Evolutionary conservation across 2,329 filamentous ascomycete genomes (phyloP), one percentile per base, ranked within the genome.

Genomic region (Fusarium equiseti): DNA sequence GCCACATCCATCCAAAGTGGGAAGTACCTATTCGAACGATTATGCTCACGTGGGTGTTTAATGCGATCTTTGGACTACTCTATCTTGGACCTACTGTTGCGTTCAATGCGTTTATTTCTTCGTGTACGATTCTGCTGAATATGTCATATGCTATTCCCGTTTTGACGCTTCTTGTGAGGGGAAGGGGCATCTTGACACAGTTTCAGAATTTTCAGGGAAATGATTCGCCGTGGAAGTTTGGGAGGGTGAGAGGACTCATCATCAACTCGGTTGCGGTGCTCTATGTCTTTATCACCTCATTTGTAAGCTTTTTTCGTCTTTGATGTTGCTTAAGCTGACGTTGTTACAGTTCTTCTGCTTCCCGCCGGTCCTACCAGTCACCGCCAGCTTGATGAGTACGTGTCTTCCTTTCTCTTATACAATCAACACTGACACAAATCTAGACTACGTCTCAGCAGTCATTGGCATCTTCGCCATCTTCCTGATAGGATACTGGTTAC

Each of bases 391-490:
- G 5, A 74, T 73, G 69, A 74, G 68, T 71, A 71, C 4, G 16
- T 6, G 2, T 4, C 1, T 1, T 6, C 2, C 13, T 4, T 22
- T 1, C 11, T 8, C 3, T 5, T 3, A 4, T 1, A 10, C 1
- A 3, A 11, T 3, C 18, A 38, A n/a, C 3, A 11, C 51, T 68
- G 16, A 71, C 24, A 16, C 0, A 27, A 15, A 4, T 24, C 8
- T 9, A 80, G 79, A 81, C 52, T 81, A 81, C 43, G 79, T 81
- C 3, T 77, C 76, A 8, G 78, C 73, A 8, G 79, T 81, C 6
- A 79, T 81, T 53, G 77, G 78, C 15, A 81, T 81, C 3, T 81
- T 80, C 7, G 46, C 59, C 3, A 24, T 72, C 1, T 51, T 74
- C 11, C 26, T 71, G 4, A 53, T 50, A 2, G 51, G 32, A 2